A percentile compares a stretch with the other conserved stretches of the same genome.
These are phyloP conservation scores for Aspergillus sp. DNA, from an alignment of 2,329 filamentous ascomycete genomes.

Conservation along the genomic window DNA sequence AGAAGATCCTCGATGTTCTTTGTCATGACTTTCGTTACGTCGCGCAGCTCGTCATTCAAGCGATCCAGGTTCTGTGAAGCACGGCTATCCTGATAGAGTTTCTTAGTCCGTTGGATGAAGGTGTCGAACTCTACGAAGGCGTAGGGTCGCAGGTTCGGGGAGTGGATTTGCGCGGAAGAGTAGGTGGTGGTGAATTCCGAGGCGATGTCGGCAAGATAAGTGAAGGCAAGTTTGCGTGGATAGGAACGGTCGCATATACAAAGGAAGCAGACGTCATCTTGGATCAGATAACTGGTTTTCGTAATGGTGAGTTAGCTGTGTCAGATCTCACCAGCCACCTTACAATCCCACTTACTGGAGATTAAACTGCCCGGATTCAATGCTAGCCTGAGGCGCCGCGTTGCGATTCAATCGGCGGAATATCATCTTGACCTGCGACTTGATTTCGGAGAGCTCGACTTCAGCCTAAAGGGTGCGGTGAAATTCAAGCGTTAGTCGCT, in stretches of 20 bases:
- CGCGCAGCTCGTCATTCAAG: conserved; percentile 92
- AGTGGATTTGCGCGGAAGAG: conserved; percentile 68
- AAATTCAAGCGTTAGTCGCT: conserved; percentile 7
- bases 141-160: conserved; percentile 77
- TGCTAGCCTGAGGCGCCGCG: conserved; percentile 84
- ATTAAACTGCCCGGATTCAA: conserved; percentile 79
- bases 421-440: conserved; percentile 85
- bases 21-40: conserved; percentile 99
- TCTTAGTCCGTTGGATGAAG: conserved; percentile 89
- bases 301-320: background rate
- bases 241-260: conserved; percentile 92
- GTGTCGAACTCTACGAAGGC: conserved; percentile 98
- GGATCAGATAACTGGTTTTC: conserved; percentile 71
- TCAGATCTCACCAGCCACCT: background rate
- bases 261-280: conserved; percentile 80
- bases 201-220: conserved; percentile 89
- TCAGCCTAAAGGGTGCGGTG: conserved; percentile 53
- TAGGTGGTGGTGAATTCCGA: conserved; percentile 90
- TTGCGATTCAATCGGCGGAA: conserved; percentile 84
- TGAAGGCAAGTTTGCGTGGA: conserved; percentile 96
- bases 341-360: conserved; percentile 65
- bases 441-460: conserved; percentile 77
- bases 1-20: conserved; percentile 99
- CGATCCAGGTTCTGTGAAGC: conserved; percentile 91
- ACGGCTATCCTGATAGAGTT: conserved; percentile 88